Evolutionary conservation across 768 basidiomycete genomes (phyloP), one percentile per base, ranked within the genome.

Genomic region (Fomitopsis serialis): DNA sequence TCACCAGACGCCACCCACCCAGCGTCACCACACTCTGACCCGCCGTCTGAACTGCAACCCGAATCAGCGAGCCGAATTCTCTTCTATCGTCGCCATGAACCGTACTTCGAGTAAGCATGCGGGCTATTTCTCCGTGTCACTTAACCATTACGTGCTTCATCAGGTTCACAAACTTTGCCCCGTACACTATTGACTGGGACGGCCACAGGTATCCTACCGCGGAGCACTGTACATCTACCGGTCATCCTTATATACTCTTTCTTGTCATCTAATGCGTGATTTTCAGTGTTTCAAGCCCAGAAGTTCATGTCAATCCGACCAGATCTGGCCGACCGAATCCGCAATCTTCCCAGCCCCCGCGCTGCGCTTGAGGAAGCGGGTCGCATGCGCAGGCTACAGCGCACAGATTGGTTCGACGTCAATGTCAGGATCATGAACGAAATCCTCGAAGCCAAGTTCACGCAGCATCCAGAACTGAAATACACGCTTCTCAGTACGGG

Each of bases 361-460:
- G 49, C 43, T n/a, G 58, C 58, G 8, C 40, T 59, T 1, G 8
- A 45, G 15, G 58, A 59, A 35, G 58, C 58, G 2, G 29, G 40
- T 10, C 42, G 55, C 9, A 44, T 58, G 7, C 42, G 45, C 17
- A 24, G 42, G 17, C 40, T 48, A 9, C 45, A 42, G 25, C 42
- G 55, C 11, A n/a, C 22, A 22, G 52, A 57, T 35, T 54, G 55
- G 55, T 51, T 47, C 42, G 51, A 55, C 21, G 51, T 55, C n/a
- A 55, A 58, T 42, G 25, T 48, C 19, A n/a, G 9, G 6, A 29
- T 48, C 25, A 42, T 89, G 81, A 80, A 85, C 37, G 79, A 84
- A 6, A 86, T 85, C 34, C 60, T 89, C 45, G 74, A n/a, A 54
- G 60, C 74, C 56, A 92, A 92, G 64, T 85, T 92, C 60, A 76